Evolutionary conservation across 306 rosid genomes (phyloP), one percentile per base, ranked within the genome.

Genomic region (Hylodesmum podocarpum): DNA sequence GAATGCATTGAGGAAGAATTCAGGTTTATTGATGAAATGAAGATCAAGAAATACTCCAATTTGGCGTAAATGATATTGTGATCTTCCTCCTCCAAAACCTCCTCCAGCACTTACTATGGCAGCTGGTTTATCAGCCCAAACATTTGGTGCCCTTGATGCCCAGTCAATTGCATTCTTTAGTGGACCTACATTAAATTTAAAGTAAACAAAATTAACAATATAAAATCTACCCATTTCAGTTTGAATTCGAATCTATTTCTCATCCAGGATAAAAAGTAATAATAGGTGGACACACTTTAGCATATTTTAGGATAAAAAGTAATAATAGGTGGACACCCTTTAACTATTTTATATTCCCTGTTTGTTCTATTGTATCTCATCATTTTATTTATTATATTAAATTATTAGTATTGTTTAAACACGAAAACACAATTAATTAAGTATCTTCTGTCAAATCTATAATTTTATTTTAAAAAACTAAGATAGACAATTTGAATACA

Each of bases 11-110:
- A 92, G 57, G 83, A 84, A 87, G 66, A 87, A 87, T 84, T 94
- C 97, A 1, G 98, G 98, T 68, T 92, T 94, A 77, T 94, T 92
- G 51, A 94, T 92, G 91, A 92, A 94, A 86, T 92, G 98, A 63
- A 94, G 89, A 72, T 94, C 97, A 19, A 94, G 65, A 47, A 63
- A 94, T 10, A 94, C 91, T 9, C 98, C 98, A 3, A 85, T 83
- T 61, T 92, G 98, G 21, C 98, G 97, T 66, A 94, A 96, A 84
- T 92, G 98, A 59, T 86, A 89, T 8, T 94, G 98, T 15, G 93
- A 57, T 61, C 88, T 81, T 11, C 86, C 93, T 0, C 96, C 98
- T 4, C 98, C 97, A 2, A 75, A 81, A 14, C 83, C 72, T 33
- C 98, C 98, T 75, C 97, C 94, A 15, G 91, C 87, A 67, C 98